Conservation (phyloP, 306 rosid genomes). For the Pueraria montana region DNA sequence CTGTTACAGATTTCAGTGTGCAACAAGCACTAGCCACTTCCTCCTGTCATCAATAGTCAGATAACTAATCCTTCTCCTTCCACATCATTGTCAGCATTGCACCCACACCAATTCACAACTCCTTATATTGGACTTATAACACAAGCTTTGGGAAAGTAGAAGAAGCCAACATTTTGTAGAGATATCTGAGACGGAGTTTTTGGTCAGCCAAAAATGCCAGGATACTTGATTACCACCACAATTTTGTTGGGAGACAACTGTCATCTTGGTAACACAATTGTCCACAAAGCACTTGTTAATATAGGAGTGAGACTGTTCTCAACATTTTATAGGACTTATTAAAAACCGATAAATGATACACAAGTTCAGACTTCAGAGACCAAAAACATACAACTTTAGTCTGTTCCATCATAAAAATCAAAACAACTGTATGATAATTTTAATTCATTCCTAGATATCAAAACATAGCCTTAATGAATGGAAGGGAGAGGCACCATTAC, state of each 20-base stretch:
- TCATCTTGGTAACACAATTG: background rate
- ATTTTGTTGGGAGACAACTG: background rate
- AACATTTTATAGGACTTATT: background rate
- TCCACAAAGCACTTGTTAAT: background rate
- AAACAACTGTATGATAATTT: background rate
- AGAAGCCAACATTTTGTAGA: background rate
- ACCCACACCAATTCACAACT: slow-evolving; percentile 5
- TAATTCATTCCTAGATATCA: background rate
- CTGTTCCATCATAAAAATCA: background rate
- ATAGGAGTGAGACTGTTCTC: background rate
- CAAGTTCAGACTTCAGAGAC: background rate
- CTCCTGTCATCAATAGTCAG: background rate
- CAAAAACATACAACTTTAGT: background rate
- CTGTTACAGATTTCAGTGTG: background rate
- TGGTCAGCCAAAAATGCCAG: background rate
- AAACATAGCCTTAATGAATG: background rate
- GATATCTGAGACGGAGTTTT: background rate
- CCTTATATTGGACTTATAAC: background rate
- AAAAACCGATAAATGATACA: background rate
- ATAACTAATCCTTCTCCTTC: background rate
- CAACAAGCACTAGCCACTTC: slow-evolving; percentile 32
- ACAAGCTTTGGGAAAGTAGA: background rate
- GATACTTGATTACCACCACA: background rate
- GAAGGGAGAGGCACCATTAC: too few species aligned
- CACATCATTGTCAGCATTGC: slow-evolving; percentile 27